A percentile compares a stretch with the other conserved stretches of the same genome.
Conservation (phyloP, 495 filamentous ascomycete genomes). For the Astrothelium subdiscretum region DNA sequence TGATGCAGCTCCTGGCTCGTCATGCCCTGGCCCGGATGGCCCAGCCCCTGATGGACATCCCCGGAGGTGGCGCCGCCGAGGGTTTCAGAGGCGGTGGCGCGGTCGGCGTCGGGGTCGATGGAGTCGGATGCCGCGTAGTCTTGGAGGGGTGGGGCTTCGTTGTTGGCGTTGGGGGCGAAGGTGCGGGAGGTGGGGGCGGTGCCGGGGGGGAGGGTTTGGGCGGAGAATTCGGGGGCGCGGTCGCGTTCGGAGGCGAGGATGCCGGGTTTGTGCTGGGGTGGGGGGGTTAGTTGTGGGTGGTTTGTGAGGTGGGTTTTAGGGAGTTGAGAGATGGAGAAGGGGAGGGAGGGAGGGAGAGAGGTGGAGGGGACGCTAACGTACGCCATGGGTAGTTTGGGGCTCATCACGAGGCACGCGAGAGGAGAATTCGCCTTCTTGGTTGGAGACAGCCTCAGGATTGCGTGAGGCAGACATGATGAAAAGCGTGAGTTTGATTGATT, state of each 20-base stretch:
- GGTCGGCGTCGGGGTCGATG: slow-evolving; percentile 24
- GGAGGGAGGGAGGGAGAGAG: not conserved
- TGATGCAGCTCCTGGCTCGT: slow-evolving; percentile 45
- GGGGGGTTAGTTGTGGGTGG: slow-evolving; percentile 3
- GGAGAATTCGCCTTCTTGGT: slow-evolving; percentile 47
- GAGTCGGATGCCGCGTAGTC: slow-evolving; percentile 28
- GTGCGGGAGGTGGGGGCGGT: slow-evolving; percentile 52
- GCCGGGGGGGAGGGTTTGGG: slow-evolving; percentile 48
- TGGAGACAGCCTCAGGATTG: slow-evolving; percentile 43
- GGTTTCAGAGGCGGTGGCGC: slow-evolving; percentile 38
- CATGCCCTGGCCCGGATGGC: slow-evolving; percentile 52
- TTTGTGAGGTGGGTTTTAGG: not conserved
- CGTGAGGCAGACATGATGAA: slow-evolving; percentile 40
- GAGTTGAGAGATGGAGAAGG: not conserved
- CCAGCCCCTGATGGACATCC: slow-evolving; percentile 48
- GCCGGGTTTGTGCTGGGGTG: slow-evolving; percentile 53
- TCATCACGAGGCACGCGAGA: slow-evolving; percentile 38
- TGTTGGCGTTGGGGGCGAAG: slow-evolving; percentile 46
- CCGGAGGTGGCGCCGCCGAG: slow-evolving; percentile 51
- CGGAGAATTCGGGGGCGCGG: slow-evolving; percentile 48
- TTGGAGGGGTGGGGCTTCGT: slow-evolving; percentile 14
- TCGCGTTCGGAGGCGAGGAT: slow-evolving; percentile 46
- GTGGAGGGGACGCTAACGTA: slow-evolving; percentile 29
- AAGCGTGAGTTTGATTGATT: not conserved
- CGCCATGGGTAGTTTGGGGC: slow-evolving; percentile 42